Evolutionary conservation across 805 yeast species (phyloP), one percentile per base, ranked within the genome.

Genomic region (Yarrowia sp.): DNA sequence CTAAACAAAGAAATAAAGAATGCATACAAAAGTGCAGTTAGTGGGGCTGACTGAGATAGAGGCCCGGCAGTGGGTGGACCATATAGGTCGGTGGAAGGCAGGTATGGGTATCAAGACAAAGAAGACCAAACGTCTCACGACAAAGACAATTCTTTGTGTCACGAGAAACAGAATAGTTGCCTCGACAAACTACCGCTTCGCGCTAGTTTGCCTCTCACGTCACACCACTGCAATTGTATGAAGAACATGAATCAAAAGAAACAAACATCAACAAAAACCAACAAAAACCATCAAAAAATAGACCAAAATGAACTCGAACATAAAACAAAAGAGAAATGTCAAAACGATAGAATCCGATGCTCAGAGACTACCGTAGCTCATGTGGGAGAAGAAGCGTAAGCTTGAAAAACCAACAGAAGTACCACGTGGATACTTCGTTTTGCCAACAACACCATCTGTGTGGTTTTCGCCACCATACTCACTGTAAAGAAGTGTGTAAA

Each of bases 11-110:
- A 53, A 53, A 53, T 16, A 26, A 49, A 50, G 9, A 38, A 38
- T 38, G 58, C 58, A 53, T 36, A 38, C 43, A 38, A 53, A 36
- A 50, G 56, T 53, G 58, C 58, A 53, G 58, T 53, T 53, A 53
- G 58, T 53, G 58, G 32, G 32, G 53, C 42, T 38, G 58, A 36
- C 58, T 40, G 55, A 32, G 40, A 35, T 35, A 35, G 40, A 10
- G 49, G 49, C 32, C 32, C 32, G 32, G 32, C 32, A 26, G 32
- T 26, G 32, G 32, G 32, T 26, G 32, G 32, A 26, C 32, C 32
- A 26, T n/a, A n/a, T n/a, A n/a, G n/a, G n/a, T n/a, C n/a, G n/a
- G n/a, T 19, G 19, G 19, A 19, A 19, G 19, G 19, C n/a, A n/a
- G n/a, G 19, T 19, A 19, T 19, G 19, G 19, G 19, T 19, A 19